Evolutionary conservation across 2,329 filamentous ascomycete genomes (phyloP), one percentile per base, ranked within the genome.

Genomic region (Colletotrichum brevisporum): DNA sequence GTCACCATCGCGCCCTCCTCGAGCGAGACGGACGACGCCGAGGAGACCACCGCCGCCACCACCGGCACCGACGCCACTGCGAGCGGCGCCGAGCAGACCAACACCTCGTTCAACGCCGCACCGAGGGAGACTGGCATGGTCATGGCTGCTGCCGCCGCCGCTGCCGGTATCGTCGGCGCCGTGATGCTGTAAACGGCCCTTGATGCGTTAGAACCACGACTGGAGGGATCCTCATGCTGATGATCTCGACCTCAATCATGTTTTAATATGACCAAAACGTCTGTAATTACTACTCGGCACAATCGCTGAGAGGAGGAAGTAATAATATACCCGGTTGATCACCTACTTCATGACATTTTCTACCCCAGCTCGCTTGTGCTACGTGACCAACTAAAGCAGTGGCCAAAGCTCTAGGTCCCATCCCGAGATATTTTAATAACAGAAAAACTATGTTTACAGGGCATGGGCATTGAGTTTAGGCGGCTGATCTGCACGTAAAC

Each of bases 81-180:
- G 12, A 52, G n/a, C 12, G 27, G n/a, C 13, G 65, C 55, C 12
- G 58, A 45, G 5, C 26, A 59, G 50, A 55, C 69, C 2, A 59
- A 51, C 8, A n/a, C 50, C 12, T 31, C 51, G 2, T 27, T 48
- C 2, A 55, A 57, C 1, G 63, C 67, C 5, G 67, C 63, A 4
- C 57, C 67, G 6, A 66, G 65, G 39, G 67, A 70, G 67, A 70
- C 67, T 5, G 67, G 67, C n/a, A 12, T 70, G 2, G 31, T 70
- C 16, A 26, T 67, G 15, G 67, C 67, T 13, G 63, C 51, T 10
- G 67, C 57, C 18, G 63, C 52, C 5, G 67, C 63, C 10, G 67
- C 63, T 18, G 67, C 50, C 1, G 63, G 56, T 26, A 50, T 70
- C 12, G 57, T 68, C 6, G 67, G 63, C 31, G 67, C 57, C n/a